These are phyloP conservation scores for Syncephalastrum contaminatum DNA, from an alignment of 371 early-diverging fungal genomes.

Conservation along the genomic window DNA sequence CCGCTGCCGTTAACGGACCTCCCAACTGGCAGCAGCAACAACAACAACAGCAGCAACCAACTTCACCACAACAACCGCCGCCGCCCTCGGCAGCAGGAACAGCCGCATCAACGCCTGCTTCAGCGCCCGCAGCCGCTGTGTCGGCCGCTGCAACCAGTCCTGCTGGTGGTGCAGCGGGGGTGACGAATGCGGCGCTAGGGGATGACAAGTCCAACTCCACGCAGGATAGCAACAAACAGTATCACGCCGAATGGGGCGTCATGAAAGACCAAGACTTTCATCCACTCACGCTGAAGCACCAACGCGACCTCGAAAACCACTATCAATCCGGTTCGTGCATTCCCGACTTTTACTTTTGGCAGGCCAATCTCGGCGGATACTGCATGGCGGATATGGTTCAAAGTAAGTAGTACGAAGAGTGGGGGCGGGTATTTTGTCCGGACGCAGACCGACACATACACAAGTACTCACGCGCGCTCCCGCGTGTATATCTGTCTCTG, in stretches of 20 bases:
- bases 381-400: conserved; percentile 51
- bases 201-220: conserved; percentile 6
- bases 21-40: too few relatives aligned
- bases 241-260: conserved; percentile 49
- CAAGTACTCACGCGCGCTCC: background rate
- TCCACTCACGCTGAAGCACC: conserved; percentile 46
- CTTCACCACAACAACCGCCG: too few relatives aligned
- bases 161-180: too few relatives aligned
- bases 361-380: conserved; percentile 51
- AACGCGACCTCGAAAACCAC: conserved; percentile 40
- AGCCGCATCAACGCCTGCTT: too few relatives aligned
- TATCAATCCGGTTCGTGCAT: conserved; percentile 27
- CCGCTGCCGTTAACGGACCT: too few relatives aligned
- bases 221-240: conserved; percentile 20
- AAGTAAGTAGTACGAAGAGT: conserved; percentile 23
- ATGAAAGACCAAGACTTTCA: conserved; percentile 46
- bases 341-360: conserved; percentile 50
- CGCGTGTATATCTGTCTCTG: too few relatives aligned
- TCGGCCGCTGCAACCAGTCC: too few relatives aligned
- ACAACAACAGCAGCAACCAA: too few relatives aligned
- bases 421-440: conserved; percentile 1
- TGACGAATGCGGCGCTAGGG: too few relatives aligned
- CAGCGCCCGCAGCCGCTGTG: too few relatives aligned
- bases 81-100: too few relatives aligned
- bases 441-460: conserved; percentile 3